Evolutionary conservation across 805 yeast species (phyloP).

Genomic region (Candida morakotiae): DNA sequence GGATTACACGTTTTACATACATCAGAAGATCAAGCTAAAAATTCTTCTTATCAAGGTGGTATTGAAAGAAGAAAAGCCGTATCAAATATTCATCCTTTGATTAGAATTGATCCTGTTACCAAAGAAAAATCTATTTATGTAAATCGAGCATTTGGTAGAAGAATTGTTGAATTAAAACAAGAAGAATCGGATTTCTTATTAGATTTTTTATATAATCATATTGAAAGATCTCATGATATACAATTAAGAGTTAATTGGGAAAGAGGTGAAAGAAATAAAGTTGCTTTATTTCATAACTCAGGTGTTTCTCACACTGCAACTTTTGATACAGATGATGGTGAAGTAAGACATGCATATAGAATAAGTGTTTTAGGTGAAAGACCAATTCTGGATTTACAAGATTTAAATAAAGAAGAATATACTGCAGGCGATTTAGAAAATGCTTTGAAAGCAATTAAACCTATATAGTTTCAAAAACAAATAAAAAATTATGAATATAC

Average conservation of each 20-base stretch:
- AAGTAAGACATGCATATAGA: conserved; percentile 68
- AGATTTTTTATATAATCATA: conserved; percentile 50
- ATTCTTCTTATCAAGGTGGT: conserved; percentile 53
- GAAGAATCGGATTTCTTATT: conserved; percentile 66
- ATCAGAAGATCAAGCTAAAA: conserved; percentile 64
- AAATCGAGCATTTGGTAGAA: conserved; percentile 59
- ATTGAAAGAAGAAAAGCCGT: conserved; percentile 63
- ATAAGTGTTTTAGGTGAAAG: conserved; percentile 72
- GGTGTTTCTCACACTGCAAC: conserved; percentile 65
- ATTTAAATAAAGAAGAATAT: conserved; percentile 34
- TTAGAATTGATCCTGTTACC: conserved; percentile 71
- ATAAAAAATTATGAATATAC: too few relatives aligned
- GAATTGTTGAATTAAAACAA: conserved; percentile 66
- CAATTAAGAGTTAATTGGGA: conserved; percentile 72
- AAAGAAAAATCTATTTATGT: conserved; percentile 55
- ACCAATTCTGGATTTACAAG: conserved; percentile 47
- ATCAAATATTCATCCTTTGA: conserved; percentile 62
- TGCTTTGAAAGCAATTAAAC: conserved; percentile 21
- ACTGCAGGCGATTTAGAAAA: conserved; percentile 28
- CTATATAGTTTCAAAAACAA: conserved; percentile 4
- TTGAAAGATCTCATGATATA: conserved; percentile 52
- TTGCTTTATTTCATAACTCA: conserved; percentile 79
- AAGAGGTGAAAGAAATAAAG: conserved; percentile 45
- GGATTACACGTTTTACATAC: conserved; percentile 69
- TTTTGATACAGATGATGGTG: conserved; percentile 66